Base-by-base conservation (phyloP, 192 early-diverging fungal species). In the Podila clonocystis region DNA sequence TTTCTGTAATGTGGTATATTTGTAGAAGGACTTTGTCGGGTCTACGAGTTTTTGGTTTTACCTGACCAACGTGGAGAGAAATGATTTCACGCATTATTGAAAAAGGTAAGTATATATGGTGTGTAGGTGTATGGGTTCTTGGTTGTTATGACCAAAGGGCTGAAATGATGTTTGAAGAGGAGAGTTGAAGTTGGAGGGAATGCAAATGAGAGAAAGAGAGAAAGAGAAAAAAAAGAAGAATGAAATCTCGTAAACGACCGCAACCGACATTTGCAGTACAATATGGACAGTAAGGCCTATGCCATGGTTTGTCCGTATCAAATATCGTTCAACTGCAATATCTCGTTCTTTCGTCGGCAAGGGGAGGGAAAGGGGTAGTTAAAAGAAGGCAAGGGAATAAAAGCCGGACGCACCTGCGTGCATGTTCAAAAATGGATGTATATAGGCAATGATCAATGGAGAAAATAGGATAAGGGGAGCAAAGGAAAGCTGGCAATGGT, bases 91-190 rank as follows among this genome's bases (percentile, higher is more conserved):
- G 41, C 41, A 45, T 45, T 12, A 17, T 34, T 9, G 26, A 19
- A 63, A 45, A 26, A 26, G 34, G 60, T 19, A 33, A 17, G 60
- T 61, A 28, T 31, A n/a, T 28, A 0, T 61, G 60, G 29, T 61
- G 60, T 61, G 41, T 12, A 2, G 41, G 41, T 45, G 41, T 45
- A 15, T 17, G 41, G 41, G 13, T 45, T 45, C 41, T 45, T 45
- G 41, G 41, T 45, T 45, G 41, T 45, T 45, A 45, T 45, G 41
- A 45, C 60, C 60, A 61, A 63, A 19, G 62, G 34, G 50, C 6
- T 33, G 26, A 9, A 15, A 29, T 7, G 41, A 58, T 29, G 15
- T 29, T 2, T 24, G 67, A 20, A 50, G 38, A 69, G 29, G 67
- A 36, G 24, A 34, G 7, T 12, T 26, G 22, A 65, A 24, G 64